Percentiles rank a stretch among this genome's conserved stretches.
Conservation (phyloP, 441 rosid genomes). For the Euphorbia corollata region DNA sequence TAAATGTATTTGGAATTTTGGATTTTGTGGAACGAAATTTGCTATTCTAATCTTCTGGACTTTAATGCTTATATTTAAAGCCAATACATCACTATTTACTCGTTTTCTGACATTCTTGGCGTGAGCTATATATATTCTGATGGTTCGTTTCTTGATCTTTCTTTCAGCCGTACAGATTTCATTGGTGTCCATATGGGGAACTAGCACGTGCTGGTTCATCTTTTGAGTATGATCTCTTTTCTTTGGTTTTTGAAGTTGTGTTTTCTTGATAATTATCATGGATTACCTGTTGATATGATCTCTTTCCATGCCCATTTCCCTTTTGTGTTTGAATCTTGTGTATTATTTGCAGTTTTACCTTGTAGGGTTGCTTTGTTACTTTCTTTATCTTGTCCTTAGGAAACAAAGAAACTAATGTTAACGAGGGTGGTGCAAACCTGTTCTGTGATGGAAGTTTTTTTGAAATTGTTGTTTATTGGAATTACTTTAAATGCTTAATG, state of each 20-base stretch:
- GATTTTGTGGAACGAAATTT: background rate
- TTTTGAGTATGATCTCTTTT: slow-evolving; percentile 42
- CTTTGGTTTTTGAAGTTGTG: slow-evolving; percentile 6
- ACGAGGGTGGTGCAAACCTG: background rate
- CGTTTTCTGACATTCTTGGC: background rate
- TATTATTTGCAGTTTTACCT: slow-evolving; percentile 1
- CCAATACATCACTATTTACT: background rate
- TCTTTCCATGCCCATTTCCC: background rate
- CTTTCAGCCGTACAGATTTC: slow-evolving; percentile 60
- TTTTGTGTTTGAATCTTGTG: slow-evolving; percentile 3
- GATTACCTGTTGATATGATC: background rate
- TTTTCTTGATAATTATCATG: background rate
- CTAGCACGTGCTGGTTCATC: slow-evolving; percentile 43
- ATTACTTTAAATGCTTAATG: background rate
- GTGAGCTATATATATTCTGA: background rate
- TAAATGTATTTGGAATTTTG: background rate
- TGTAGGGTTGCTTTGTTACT: background rate
- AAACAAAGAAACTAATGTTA: background rate
- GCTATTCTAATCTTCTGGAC: background rate
- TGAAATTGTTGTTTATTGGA: background rate
- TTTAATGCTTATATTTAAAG: background rate
- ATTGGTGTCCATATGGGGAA: slow-evolving; percentile 72
- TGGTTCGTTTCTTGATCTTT: slow-evolving; percentile 7
- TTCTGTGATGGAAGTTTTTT: background rate
- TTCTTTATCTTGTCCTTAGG: background rate